A percentile compares a stretch with the other conserved stretches of the same genome.
These are phyloP conservation scores for Saturnispora gosingensis DNA, from an alignment of 805 yeast species.

Conservation along the genomic window DNA sequence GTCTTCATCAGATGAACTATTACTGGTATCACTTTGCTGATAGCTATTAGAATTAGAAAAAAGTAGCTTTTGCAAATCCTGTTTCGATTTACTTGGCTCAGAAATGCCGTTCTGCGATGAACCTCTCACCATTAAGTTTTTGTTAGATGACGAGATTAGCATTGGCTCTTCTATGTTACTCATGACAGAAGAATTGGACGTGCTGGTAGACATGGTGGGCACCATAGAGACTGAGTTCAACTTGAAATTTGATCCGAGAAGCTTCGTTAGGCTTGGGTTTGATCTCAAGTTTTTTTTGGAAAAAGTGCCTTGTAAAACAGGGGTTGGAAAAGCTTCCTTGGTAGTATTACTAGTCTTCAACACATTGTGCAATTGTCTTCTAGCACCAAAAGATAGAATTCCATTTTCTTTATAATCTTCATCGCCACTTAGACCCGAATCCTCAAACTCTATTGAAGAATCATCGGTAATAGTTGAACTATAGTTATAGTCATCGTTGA, in stretches of 20 bases:
- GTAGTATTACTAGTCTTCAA: background rate
- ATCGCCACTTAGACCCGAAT: background rate
- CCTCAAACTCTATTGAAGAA: background rate
- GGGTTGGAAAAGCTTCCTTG: background rate
- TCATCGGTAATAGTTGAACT: conserved; percentile 2
- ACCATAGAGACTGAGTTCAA: background rate
- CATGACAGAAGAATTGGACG: background rate
- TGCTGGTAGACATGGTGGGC: background rate
- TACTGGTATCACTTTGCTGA: background rate
- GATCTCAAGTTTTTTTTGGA: conserved; percentile 11
- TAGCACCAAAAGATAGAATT: conserved; percentile 12
- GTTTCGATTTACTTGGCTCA: background rate
- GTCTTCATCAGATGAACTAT: background rate
- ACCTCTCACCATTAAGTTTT: background rate
- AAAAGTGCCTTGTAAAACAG: conserved; percentile 16
- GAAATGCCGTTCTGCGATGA: background rate
- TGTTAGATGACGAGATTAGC: background rate
- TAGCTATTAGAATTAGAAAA: background rate
- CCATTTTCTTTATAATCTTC: conserved; percentile 7
- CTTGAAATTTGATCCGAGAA: background rate
- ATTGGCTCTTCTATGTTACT: background rate
- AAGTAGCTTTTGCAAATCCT: background rate
- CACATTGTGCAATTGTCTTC: background rate
- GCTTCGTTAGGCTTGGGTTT: conserved; percentile 1
- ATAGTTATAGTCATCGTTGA: background rate